A percentile compares a stretch with the other conserved stretches of the same genome.
These are phyloP conservation scores for Aquilaria yunnanensis DNA, from an alignment of 345 rosid species.

Conservation along the genomic window DNA sequence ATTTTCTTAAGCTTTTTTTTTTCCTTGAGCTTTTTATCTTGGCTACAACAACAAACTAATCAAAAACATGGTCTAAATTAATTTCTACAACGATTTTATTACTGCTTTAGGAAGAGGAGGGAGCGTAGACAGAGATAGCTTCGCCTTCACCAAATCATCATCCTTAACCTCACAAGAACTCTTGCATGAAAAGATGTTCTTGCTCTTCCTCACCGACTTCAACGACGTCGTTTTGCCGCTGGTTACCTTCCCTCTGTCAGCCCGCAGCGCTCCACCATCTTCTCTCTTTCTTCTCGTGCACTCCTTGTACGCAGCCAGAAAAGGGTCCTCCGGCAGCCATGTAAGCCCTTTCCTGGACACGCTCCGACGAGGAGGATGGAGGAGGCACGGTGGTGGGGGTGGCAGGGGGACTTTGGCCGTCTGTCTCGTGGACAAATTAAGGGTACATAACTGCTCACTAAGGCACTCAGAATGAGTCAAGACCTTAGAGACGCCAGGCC, in stretches of 20 bases:
- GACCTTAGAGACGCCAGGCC: slow-evolving; percentile 54
- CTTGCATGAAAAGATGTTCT: slow-evolving; percentile 45
- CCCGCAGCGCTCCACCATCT: neutral
- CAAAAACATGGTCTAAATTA: too few species aligned
- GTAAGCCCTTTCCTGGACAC: slow-evolving; percentile 31
- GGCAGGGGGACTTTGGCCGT: slow-evolving; percentile 30
- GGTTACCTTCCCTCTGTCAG: neutral
- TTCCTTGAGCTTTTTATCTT: too few species aligned
- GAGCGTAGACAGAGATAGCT: slow-evolving; percentile 20
- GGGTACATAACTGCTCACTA: slow-evolving; percentile 11
- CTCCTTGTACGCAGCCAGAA: slow-evolving; percentile 56
- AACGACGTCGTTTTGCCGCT: slow-evolving; percentile 11
- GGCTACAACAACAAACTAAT: too few species aligned
- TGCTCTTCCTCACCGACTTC: slow-evolving; percentile 20
- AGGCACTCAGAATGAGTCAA: slow-evolving; percentile 14
- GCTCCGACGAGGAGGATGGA: slow-evolving; percentile 20
- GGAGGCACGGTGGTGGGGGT: slow-evolving; percentile 36
- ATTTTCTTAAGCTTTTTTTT: too few species aligned
- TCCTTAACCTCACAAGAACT: slow-evolving; percentile 42
- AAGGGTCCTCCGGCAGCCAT: slow-evolving; percentile 52
- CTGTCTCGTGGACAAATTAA: neutral
- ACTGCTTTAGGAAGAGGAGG: slow-evolving; percentile 34
- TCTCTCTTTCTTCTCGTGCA: slow-evolving; percentile 36
- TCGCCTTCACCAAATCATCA: slow-evolving; percentile 24
- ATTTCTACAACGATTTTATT: neutral